Conservation (phyloP, 805 yeast species). For the Wickerhamomyces rabaulensis region DNA sequence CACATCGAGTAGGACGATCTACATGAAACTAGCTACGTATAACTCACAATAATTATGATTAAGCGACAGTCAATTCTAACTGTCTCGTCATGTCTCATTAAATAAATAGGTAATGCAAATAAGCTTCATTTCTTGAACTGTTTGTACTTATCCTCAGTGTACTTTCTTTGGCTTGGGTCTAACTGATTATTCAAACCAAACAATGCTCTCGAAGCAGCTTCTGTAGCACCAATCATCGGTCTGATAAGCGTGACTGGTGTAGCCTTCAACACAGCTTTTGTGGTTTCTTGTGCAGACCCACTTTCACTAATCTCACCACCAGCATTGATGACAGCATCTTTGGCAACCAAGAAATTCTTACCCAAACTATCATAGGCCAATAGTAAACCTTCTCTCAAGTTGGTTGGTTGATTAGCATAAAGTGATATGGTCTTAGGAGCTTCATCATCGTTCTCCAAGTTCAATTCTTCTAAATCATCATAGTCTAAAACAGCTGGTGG, state of each 20-base stretch:
- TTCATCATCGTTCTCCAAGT: slow-evolving; percentile 18
- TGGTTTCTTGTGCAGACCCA: slow-evolving; percentile 61
- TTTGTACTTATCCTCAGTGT: slow-evolving; percentile 65
- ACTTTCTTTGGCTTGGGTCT: slow-evolving; percentile 56
- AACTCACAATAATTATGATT: too few relatives aligned
- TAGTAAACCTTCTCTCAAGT: slow-evolving; percentile 63
- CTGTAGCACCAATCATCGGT: slow-evolving; percentile 90
- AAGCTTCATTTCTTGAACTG: slow-evolving; percentile 7
- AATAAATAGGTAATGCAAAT: neutral
- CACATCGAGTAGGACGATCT: too few relatives aligned
- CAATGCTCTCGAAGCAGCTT: slow-evolving; percentile 76
- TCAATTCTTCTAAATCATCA: slow-evolving; percentile 7
- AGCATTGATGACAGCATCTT: slow-evolving; percentile 54
- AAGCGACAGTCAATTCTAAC: too few relatives aligned
- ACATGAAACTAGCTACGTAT: too few relatives aligned
- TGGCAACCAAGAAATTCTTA: slow-evolving; percentile 60
- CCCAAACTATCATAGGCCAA: slow-evolving; percentile 74
- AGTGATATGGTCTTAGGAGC: slow-evolving; percentile 51
- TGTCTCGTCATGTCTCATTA: neutral
- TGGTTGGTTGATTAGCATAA: slow-evolving; percentile 80
- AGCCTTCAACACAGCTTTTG: slow-evolving; percentile 61
- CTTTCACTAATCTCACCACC: slow-evolving; percentile 59
- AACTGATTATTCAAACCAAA: slow-evolving; percentile 80
- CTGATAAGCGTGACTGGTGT: slow-evolving; percentile 78
- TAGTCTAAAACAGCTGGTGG: slow-evolving; percentile 19